phyloP scores from a whole-genome alignment of 768 basidiomycete species.

The Boletus sp. region DNA sequence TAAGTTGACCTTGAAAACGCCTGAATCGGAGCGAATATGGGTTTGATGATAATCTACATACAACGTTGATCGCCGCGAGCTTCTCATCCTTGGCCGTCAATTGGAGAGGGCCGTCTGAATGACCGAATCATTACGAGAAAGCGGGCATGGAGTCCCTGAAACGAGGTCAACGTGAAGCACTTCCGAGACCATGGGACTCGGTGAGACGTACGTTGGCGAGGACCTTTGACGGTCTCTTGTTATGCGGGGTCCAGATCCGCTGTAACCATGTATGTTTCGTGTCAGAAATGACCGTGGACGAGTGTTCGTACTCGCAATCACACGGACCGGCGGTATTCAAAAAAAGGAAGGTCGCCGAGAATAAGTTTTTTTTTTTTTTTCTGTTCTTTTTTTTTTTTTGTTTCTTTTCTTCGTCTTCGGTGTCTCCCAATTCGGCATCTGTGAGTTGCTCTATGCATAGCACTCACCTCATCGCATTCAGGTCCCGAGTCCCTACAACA shows the following conservation, averaged over 20 bases:
- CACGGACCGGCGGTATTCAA: not conserved
- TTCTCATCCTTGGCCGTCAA: constrained; percentile 30
- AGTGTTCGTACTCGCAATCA: not conserved
- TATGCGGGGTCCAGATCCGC: constrained; percentile 1
- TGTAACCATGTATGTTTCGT: constrained; percentile 2
- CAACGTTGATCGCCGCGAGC: constrained; percentile 36
- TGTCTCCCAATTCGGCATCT: not conserved
- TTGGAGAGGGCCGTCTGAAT: constrained; percentile 27
- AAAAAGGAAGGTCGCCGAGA: constrained; percentile 6
- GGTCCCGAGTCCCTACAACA: not conserved
- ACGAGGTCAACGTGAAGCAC: constrained; percentile 20
- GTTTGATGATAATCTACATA: constrained; percentile 36
- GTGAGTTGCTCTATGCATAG: constrained; percentile 4
- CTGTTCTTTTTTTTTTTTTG: not conserved
- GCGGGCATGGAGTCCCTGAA: constrained; percentile 26
- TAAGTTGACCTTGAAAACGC: constrained; percentile 24
- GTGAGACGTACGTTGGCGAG: constrained; percentile 6
- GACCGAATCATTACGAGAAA: constrained; percentile 37
- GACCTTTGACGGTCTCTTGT: constrained; percentile 9
- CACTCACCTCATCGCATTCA: constrained; percentile 4
- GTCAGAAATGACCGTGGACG: not conserved
- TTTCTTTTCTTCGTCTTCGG: too few species aligned
- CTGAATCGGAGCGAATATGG: constrained; percentile 32
- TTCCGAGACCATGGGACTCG: constrained; percentile 3
- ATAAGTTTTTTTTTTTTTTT: not conserved